These are phyloP conservation scores for Micractinium conductrix DNA, from an alignment of 139 green algal species.

Conservation along the genomic window DNA sequence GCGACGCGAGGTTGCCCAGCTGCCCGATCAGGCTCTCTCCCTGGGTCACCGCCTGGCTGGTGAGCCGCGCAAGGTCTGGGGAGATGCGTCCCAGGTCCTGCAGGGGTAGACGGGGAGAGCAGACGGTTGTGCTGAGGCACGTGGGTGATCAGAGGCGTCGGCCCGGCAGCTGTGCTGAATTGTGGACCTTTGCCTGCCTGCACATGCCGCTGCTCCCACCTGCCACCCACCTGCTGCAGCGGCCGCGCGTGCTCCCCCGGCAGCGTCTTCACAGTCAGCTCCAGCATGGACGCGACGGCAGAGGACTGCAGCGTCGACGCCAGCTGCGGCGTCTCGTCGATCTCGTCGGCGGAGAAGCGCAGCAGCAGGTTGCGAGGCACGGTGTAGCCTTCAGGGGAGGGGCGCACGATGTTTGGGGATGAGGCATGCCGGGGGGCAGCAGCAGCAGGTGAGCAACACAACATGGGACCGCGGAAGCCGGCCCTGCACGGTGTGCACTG, in stretches of 20 bases:
- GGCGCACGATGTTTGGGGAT: neutral
- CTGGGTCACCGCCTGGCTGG: slow-evolving; percentile 29
- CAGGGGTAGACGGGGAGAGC: too few species aligned
- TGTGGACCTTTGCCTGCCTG: too few species aligned
- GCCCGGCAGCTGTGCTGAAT: too few species aligned
- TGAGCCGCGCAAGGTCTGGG: slow-evolving; percentile 36
- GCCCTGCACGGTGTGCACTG: neutral
- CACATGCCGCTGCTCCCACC: too few species aligned
- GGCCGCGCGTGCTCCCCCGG: slow-evolving; percentile 85
- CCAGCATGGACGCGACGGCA: slow-evolving; percentile 47
- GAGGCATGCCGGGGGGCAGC: neutral
- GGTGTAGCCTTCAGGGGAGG: slow-evolving; percentile 30
- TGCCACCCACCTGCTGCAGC: too few species aligned
- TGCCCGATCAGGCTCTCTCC: slow-evolving; percentile 44
- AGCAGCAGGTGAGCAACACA: neutral
- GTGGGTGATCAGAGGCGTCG: too few species aligned
- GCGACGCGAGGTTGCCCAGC: slow-evolving; percentile 38
- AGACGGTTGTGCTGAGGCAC: too few species aligned
- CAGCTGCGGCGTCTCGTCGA: slow-evolving; percentile 88
- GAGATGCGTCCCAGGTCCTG: slow-evolving; percentile 58
- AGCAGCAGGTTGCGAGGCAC: slow-evolving; percentile 89
- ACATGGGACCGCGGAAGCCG: neutral
- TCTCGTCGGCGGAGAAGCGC: slow-evolving; percentile 85
- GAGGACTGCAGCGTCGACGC: slow-evolving; percentile 65
- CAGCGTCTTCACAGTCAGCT: slow-evolving; percentile 80